phyloP scores from a whole-genome alignment of 495 filamentous ascomycete genomes.

The Neurospora discreta region DNA sequence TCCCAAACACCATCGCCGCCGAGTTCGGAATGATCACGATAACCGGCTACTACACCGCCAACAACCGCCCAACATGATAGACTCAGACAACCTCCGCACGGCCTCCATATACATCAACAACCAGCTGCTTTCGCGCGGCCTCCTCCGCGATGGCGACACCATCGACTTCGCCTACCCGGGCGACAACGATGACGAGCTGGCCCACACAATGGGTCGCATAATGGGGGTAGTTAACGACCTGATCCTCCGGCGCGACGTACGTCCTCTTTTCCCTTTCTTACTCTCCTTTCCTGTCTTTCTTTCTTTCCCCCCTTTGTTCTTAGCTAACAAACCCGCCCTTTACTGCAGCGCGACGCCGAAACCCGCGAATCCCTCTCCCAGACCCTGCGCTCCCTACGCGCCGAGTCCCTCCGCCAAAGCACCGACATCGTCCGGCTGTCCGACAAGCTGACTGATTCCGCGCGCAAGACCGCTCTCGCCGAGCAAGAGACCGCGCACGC shows the following conservation, averaged over 20 bases:
- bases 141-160: slow-evolving; percentile 69
- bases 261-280: slow-evolving; percentile 15
- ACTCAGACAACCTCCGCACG: slow-evolving; percentile 67
- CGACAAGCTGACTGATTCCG: slow-evolving; percentile 58
- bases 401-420: slow-evolving; percentile 57
- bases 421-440: slow-evolving; percentile 48
- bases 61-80: slow-evolving; percentile 43
- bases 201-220: slow-evolving; percentile 67
- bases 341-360: slow-evolving; percentile 67
- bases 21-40: background rate
- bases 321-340: background rate
- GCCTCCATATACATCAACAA: slow-evolving; percentile 96
- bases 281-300: background rate
- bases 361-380: slow-evolving; percentile 70
- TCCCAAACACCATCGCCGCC: background rate
- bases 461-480: slow-evolving; percentile 61
- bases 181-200: slow-evolving; percentile 49
- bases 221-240: slow-evolving; percentile 92
- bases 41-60: background rate
- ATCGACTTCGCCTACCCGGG: slow-evolving; percentile 78
- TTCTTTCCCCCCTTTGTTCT: background rate
- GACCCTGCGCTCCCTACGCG: slow-evolving; percentile 65
- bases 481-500: slow-evolving; percentile 63
- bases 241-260: slow-evolving; percentile 68
- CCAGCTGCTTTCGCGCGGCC: slow-evolving; percentile 76